Evolutionary conservation across 1,139 yeast genomes (phyloP), one percentile per base, ranked within the genome.

Genomic region (Arxiozyma slooffiae): DNA sequence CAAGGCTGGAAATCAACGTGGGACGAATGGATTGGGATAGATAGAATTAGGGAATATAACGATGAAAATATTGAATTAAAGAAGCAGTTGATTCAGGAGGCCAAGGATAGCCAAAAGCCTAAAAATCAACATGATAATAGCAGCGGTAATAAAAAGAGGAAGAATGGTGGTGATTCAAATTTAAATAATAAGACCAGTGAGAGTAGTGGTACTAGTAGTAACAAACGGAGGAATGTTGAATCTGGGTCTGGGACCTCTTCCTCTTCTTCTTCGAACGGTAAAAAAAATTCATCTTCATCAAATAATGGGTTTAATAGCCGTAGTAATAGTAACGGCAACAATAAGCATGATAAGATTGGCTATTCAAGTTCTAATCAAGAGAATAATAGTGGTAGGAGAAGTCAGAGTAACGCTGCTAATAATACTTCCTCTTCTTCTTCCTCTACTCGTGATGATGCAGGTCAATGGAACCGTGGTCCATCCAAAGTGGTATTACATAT

Each of bases 1-100:
- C 86, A 83, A 61, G 97, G 98, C 2, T 92, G 98, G 98, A 92
- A 89, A 62, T 70, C 82, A 21, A 82, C 90, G 55, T 90, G 97
- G 97, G 97, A 92, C 64, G 36, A 30, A 30, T 30, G 36, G 36
- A 30, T 30, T 30, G 77, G 80, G 0, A 68, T 70, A 9, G 82
- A 79, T 48, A 72, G 97, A 41, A 77, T 90, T 11, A 71, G 87
- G 63, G 83, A 80, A 56, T 74, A 76, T 63, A 85, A 77, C 48
- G 84, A 81, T 43, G 95, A 83, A 57, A 89, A 85, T 62, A 62
- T 83, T 50, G 71, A 75, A 52, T 70, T 80, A 49, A 88, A 85
- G 63, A 77, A 80, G 57, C 82, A 81, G 56, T 71, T 88, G 60
- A 80, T 78, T 58, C 76, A 67, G 49, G 74, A 73, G 42, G 79